phyloP scores from a whole-genome alignment of 495 filamentous ascomycete species.

The Aspergillus bridgeri region DNA sequence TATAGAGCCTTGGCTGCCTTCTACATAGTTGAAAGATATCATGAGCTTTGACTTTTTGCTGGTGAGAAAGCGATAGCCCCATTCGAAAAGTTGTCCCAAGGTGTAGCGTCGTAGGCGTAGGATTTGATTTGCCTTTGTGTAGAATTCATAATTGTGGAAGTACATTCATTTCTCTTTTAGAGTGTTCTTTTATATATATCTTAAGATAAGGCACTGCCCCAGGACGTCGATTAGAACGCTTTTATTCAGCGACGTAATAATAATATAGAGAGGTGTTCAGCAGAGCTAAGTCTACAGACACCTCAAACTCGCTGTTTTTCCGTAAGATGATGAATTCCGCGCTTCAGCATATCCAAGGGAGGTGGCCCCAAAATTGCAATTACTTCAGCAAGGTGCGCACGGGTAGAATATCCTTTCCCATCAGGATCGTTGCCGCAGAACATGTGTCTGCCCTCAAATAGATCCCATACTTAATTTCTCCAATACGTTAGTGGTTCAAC shows the following conservation, averaged over 20 bases:
- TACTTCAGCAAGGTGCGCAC: conserved; percentile 46
- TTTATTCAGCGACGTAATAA: too few relatives aligned
- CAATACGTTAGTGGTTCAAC: conserved; percentile 12
- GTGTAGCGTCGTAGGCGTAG: too few relatives aligned
- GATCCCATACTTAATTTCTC: conserved; percentile 10
- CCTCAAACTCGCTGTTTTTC: too few relatives aligned
- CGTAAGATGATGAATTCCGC: too few relatives aligned
- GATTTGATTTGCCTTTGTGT: too few relatives aligned
- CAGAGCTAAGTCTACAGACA: too few relatives aligned
- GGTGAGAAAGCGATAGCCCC: neutral
- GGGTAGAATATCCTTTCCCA: conserved; percentile 36
- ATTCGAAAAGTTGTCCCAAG: neutral
- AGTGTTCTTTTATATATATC: too few relatives aligned
- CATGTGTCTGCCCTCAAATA: conserved; percentile 32
- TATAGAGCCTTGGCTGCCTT: neutral
- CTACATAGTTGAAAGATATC: neutral
- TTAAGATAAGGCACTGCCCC: too few relatives aligned
- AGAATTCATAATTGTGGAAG: too few relatives aligned
- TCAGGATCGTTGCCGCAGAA: conserved; percentile 45
- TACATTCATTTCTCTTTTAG: too few relatives aligned
- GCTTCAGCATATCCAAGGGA: conserved; percentile 37
- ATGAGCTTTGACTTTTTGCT: neutral
- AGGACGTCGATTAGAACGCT: too few relatives aligned
- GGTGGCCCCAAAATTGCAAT: conserved; percentile 45
- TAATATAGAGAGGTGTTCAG: too few relatives aligned